Evolutionary conservation across 441 rosid species (phyloP), one percentile per base, ranked within the genome.

Genomic region (Adansonia gregorii): DNA sequence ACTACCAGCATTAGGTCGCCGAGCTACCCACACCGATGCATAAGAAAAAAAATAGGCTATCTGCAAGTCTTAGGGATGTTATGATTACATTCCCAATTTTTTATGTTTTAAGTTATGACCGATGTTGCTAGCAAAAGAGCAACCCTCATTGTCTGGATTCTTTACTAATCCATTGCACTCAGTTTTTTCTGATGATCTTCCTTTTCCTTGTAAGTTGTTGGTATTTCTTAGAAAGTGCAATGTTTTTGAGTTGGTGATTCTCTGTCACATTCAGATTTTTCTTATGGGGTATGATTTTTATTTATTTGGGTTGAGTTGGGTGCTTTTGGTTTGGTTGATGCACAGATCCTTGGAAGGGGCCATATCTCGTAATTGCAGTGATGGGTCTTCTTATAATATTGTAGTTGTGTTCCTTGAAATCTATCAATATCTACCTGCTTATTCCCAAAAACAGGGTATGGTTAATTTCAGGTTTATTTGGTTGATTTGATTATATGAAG

Each of bases 201-300:
- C 27, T 67, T 67, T 19, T 45, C 8, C 72, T 67, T 45, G n/a
- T 35, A 67, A 67, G 55, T 35, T 45, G 31, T 67, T 20, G n/a
- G 52, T 67, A 19, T 22, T 10, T 63, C n/a, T 31, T 63, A 63
- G 17, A 19, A 46, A 19, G 72, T 45, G 15, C 54, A 45, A 8
- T 6, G 35, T 45, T 67, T 12, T 9, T 45, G 9, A 19, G 72
- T 46, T 20, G 15, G 72, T 45, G 52, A 48, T 20, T 67, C 72
- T 45, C 1, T 67, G 39, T 67, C 55, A 46, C 55, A 9, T 9
- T 67, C 46, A 35, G 46, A 64, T n/a, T 43, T 39, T 67, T 9
- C 51, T 67, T 67, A 8, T 19, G 3, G 31, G 68, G 10, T 64
- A 6, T 64, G 22, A 8, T 14, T 67, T 39, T 67, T 17, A 67